Base-by-base conservation (phyloP, 768 basidiomycete genomes). In the Termitomyces sp. region DNA sequence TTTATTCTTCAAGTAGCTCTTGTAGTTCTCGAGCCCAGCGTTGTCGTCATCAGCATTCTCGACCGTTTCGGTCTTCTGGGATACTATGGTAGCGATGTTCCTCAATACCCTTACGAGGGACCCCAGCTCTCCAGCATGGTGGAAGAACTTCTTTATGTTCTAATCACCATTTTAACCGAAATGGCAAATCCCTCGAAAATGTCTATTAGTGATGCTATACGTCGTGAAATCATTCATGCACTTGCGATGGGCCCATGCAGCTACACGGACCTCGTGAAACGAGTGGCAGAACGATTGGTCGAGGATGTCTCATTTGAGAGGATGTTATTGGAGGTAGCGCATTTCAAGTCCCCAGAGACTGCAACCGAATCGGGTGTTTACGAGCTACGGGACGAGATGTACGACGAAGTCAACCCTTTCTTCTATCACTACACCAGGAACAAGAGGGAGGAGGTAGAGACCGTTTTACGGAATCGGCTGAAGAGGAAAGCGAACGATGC, bases 361-460 rank as follows among this genome's bases (percentile, higher is more conserved):
- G 83, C 83, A 1, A 76, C 86, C 2, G 94, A 96, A 63, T 80
- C 79, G 0, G 96, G 97, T 0, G 73, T 84, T n/a, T 98, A 98
- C 71, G 87, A 94, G 59, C 82, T 98, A 53, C 89, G 86, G 68
- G 85, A 92, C 46, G 90, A 88, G 63, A 78, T 76, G 20, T 94
- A 84, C 69, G 88, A 86, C 59, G 90, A 97, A 61, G 89, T 98
- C 61, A 90, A 98, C 65, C 94, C 95, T 0, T 97, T 94, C 74
- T 97, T 95, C 76, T 91, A 89, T 67, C 95, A 98, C 67, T 98
- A 97, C 69, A 88, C 92, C 16, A 81, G 95, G 41, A 98, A 98
- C 73, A 87, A 92, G 63, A 82, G 94, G 41, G 92, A 96, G 64
- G 92, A 94, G 68, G 96, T 93, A 26, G 93, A 94, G 65, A 82